Base-by-base conservation (phyloP, 2,329 filamentous ascomycete species). In the Rosellinia necatrix region DNA sequence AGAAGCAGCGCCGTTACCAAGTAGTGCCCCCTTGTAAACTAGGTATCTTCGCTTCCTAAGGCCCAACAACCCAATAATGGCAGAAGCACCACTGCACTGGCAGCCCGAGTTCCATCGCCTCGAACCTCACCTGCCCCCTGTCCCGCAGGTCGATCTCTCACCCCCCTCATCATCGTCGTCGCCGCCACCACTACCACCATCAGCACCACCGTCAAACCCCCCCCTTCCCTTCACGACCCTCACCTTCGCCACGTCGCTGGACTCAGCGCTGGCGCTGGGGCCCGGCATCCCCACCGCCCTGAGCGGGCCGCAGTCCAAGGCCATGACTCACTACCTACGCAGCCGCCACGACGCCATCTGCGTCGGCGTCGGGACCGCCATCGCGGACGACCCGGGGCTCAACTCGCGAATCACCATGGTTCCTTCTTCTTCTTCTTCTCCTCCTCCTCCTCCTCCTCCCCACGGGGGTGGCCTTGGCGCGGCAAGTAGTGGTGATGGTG, bases 241-340 rank as follows among this genome's bases (percentile, higher is more conserved):
- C 35, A 97, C 93, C 10, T 97, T 92, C 73, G 93, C 94, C 19
- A 89, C 88, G 6, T 97, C 92, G 3, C 87, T 99, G 64, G 93
- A 97, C 75, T 88, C 89, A 35, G 84, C 86, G 50, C 81, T 96
- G 47, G 84, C 92, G 1, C 80, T 93, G 24, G 81, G 87, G 0
- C 91, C 91, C 0, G 92, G 92, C 12, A 79, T 85, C n/a, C 89
- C 89, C 63, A 97, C 93, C 2, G 79, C 83, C 0, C 82, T 97
- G 12, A 97, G 93, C 1, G 92, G 92, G 3, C 83, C 88, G 0
- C 80, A 87, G 61, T 91, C 91, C 32, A 96, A 96, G 73, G 83
- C 90, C 49, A 96, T 97, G 91, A 97, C 93, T 0, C 93, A 97
- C 73, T 91, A 89, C 70, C 82, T 97, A 24, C 90, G 93, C 66